A percentile compares a stretch with the other conserved stretches of the same genome.
Conservation (phyloP, 345 rosid genomes). For the Luvunga scandens region DNA sequence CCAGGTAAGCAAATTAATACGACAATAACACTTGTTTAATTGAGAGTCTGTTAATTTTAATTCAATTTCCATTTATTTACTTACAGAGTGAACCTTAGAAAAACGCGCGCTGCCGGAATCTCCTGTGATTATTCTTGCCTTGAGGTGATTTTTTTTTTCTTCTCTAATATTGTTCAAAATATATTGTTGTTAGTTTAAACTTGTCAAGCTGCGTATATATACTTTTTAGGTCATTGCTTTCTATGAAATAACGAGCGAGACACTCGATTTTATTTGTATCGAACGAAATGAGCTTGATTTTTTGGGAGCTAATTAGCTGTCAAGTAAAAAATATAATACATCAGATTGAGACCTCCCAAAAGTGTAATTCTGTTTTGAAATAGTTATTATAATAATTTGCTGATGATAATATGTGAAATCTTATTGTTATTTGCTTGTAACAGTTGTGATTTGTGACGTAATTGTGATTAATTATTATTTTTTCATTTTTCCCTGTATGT, state of each 20-base stretch:
- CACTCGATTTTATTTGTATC: not conserved
- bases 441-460: not conserved
- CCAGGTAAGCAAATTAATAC: constrained; percentile 15
- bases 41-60: not conserved
- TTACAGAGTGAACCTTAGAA: constrained; percentile 32
- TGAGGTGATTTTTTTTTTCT: constrained; percentile 40
- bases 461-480: not conserved
- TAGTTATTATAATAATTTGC: not conserved
- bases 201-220: not conserved
- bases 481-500: not conserved
- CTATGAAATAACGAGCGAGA: not conserved
- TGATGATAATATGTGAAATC: not conserved
- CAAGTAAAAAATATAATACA: not conserved
- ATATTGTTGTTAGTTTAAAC: not conserved
- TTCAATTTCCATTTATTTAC: not conserved
- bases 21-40: not conserved
- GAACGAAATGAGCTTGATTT: not conserved
- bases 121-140: constrained; percentile 64
- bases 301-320: not conserved
- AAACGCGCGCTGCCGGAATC: constrained; percentile 20
- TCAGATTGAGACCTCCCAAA: not conserved
- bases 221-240: not conserved
- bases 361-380: not conserved
- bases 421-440: not conserved
- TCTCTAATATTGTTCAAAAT: not conserved